Base-by-base conservation (phyloP, 176 grass and related monocot genomes). In the Puccinellia tenuiflora region DNA sequence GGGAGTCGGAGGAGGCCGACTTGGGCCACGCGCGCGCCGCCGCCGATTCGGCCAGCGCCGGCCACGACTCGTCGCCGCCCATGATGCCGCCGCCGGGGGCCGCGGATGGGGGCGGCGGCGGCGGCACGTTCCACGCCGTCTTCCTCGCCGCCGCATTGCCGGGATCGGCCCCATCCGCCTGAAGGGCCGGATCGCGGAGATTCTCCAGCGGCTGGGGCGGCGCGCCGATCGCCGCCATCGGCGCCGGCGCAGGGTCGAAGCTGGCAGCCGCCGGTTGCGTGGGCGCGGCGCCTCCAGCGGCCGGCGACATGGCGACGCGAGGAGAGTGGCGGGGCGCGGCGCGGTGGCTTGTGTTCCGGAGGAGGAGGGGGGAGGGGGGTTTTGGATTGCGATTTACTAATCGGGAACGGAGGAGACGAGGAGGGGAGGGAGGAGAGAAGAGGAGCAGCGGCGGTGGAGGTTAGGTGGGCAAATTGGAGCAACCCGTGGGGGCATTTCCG, bases 71-170 rank as follows among this genome's bases (percentile, higher is more conserved):
- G 0, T 83, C 81, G 6, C 80, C 84, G 18, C 89, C 86, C 15
- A 91, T 88, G 85, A 91, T 85, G 12, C 61, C 66, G 5, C 39
- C 79, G 29, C 34, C 60, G 25, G 40, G n/a, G 83, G 3, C 38
- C 0, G 48, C 71, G 4, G 65, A 77, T 2, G 68, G 30, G 9
- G 37, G 70, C 21, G 45, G 15, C 7, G 83, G 87, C 81, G 85
- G 61, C 35, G 77, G 82, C 66, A 89, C 66, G 54, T 76, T 92
- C 94, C 92, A 94, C 71, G 74, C 88, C 33, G 82, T 79, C 87
- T 90, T 94, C 71, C 81, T 81, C 53, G 53, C 82, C 60, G 83
- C 87, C 51, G 80, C 94, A 90, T 92, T 90, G 85, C 78, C 64
- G 22, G 82, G 63, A 83, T 76, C 88, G 73, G 34, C 9, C 45